Evolutionary conservation across 2,329 filamentous ascomycete genomes (phyloP).

Genomic region (Aspergillus sp.): DNA sequence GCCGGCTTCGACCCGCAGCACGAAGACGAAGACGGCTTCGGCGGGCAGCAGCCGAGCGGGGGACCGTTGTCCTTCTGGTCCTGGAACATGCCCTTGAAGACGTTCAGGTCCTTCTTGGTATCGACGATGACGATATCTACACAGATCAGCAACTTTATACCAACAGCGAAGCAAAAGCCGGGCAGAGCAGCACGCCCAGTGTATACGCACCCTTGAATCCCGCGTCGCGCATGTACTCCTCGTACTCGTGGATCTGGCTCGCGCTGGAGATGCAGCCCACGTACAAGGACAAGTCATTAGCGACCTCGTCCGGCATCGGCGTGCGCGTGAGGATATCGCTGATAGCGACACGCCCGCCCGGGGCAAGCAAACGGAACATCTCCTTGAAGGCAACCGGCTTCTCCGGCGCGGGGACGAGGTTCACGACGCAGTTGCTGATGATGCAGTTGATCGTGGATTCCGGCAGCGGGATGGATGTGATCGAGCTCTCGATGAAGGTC

Average conservation of each 20-base stretch:
- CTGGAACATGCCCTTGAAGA: slow-evolving; percentile 29
- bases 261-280: slow-evolving; percentile 54
- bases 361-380: slow-evolving; percentile 49
- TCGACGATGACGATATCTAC: slow-evolving; percentile 39
- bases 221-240: slow-evolving; percentile 40
- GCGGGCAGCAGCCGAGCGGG: slow-evolving; percentile 1
- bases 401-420: slow-evolving; percentile 46
- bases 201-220: slow-evolving; percentile 42
- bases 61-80: slow-evolving; percentile 1
- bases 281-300: slow-evolving; percentile 43
- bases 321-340: slow-evolving; percentile 51
- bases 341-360: slow-evolving; percentile 49
- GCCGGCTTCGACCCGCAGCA: slow-evolving; percentile 5
- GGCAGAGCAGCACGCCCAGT: no score
- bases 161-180: no score
- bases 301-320: slow-evolving; percentile 41
- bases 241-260: slow-evolving; percentile 44
- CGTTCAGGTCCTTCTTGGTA: slow-evolving; percentile 39
- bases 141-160: no score
- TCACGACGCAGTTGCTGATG: slow-evolving; percentile 56
- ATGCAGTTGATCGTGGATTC: slow-evolving; percentile 43
- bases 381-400: slow-evolving; percentile 49
- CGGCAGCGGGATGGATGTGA: slow-evolving; percentile 43
- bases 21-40: slow-evolving; percentile 9
- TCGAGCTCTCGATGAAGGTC: slow-evolving; percentile 42